Base-by-base conservation (phyloP, 345 rosid species). In the Gossypium raimondii region DNA sequence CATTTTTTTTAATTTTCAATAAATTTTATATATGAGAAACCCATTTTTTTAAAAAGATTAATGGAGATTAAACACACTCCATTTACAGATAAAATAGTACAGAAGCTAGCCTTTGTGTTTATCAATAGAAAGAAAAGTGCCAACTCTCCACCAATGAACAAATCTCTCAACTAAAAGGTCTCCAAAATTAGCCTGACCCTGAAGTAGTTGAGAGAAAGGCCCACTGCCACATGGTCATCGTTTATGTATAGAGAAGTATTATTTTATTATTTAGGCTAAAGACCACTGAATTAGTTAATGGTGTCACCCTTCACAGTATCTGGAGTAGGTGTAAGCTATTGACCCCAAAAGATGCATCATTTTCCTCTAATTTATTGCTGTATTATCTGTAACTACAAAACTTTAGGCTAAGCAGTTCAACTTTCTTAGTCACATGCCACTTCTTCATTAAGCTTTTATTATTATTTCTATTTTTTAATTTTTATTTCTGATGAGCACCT, bases 301-400 rank as follows among this genome's bases (percentile, higher is more conserved):
- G 25, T 18, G 70, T 27, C 70, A 66, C 70, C 69, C 38, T 67
- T 65, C 56, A 48, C 56, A 48, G 57, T 67, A 13, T 67, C 43
- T 7, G 24, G 43, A 43, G 24, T 68, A 3, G 72, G 58, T 50
- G 3, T 25, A 27, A 50, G 59, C 45, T 10, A 51, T 27, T 17
- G 25, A 51, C 59, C 14, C 22, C 27, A 51, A 67, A 67, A 67
- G 20, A 47, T 67, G 11, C 27, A 47, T 12, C 22, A 67, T 52
- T 13, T 48, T 48, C 57, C 1, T 24, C 43, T 48, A 67, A 18
- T 64, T 64, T n/a, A 64, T 64, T 41, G 51, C 50, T 41, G 69
- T 64, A 64, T 64, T 9, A 43, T 64, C 50, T 64, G 69, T 43
- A 41, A 20, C 9, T 41, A 11, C 10, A 10, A 43, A 64, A 20